Evolutionary conservation across 2,329 filamentous ascomycete species (phyloP), one percentile per base, ranked within the genome.

Genomic region (Aureobasidium leucospermi): DNA sequence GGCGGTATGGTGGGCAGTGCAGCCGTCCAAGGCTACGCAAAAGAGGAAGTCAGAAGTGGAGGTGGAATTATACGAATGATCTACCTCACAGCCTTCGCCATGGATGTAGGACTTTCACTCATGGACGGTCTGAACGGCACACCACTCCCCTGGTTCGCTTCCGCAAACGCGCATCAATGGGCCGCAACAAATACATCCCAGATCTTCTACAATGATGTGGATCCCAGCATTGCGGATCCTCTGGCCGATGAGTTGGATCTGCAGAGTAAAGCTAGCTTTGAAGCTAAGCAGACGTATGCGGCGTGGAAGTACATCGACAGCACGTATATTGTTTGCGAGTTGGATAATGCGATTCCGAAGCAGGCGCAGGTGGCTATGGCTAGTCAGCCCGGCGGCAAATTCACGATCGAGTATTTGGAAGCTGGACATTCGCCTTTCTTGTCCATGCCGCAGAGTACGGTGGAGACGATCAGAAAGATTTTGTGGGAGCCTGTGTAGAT

Each of bases 291-390:
- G 23, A 70, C 66, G 0, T 70, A 72, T 38, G 70, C 70, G 15
- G 73, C 71, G 0, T 78, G 71, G 67, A 73, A 68, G 57, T 63
- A 72, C 45, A 70, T 78, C 28, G 70, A 74, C 1, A 69, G 65
- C 31, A 75, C 73, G 11, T 77, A 75, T 62, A 62, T 78, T 10
- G 53, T 75, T n/a, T 77, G 74, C 61, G 68, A 70, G 60, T 61
- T 67, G 15, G 76, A 78, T 57, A 65, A 66, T 29, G 74, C 74
- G 4, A 71, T 76, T 47, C 71, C 69, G 19, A 19, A 71, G 16
- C 51, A 49, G 5, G 66, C 61, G 11, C 75, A 78, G 64, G 68
- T 73, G 62, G 66, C 64, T 11, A 73, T 77, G 71, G 67, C 72
- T 11, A 66, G 43, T 39, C 60, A 64, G 43, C 58, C 58, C 3